phyloP scores from a whole-genome alignment of 176 grass and related monocot species.

The Eremochloa ophiuroides region DNA sequence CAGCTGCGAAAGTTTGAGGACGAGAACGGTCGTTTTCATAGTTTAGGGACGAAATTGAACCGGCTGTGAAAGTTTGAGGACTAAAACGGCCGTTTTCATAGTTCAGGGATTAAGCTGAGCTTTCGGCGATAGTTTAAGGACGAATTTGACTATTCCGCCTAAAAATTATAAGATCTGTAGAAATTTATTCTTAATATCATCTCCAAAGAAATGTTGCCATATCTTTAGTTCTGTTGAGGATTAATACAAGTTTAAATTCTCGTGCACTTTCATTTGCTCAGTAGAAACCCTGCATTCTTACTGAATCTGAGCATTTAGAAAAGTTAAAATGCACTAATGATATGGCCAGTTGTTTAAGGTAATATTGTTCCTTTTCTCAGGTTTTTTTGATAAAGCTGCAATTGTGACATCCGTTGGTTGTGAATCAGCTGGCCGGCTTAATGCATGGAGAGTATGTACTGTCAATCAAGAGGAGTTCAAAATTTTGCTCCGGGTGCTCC shows the following conservation, averaged over 20 bases:
- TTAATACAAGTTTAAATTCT: background rate
- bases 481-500: conserved; percentile 54
- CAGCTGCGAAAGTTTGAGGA: too few relatives aligned
- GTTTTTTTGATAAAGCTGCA: conserved; percentile 67
- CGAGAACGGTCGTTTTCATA: too few relatives aligned
- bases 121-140: too few relatives aligned
- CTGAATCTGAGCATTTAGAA: background rate
- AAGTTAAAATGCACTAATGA: background rate
- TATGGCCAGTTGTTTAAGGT: background rate
- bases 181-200: background rate
- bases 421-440: conserved; percentile 31
- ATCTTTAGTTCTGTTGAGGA: background rate
- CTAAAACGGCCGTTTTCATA: too few relatives aligned
- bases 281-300: background rate
- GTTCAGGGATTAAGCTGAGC: too few relatives aligned
- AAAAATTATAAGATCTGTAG: background rate
- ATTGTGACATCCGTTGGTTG: conserved; percentile 25
- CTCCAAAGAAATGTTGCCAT: background rate
- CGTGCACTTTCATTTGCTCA: background rate
- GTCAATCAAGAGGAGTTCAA: conserved; percentile 73
- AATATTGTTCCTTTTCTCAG: conserved; percentile 33
- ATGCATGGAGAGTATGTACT: conserved; percentile 44
- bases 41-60: too few relatives aligned
- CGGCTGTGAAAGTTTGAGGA: too few relatives aligned
- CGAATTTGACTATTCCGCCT: too few relatives aligned